Conservation (phyloP, 2,329 filamentous ascomycete species). For the Pseudogymnoascus sp. region DNA sequence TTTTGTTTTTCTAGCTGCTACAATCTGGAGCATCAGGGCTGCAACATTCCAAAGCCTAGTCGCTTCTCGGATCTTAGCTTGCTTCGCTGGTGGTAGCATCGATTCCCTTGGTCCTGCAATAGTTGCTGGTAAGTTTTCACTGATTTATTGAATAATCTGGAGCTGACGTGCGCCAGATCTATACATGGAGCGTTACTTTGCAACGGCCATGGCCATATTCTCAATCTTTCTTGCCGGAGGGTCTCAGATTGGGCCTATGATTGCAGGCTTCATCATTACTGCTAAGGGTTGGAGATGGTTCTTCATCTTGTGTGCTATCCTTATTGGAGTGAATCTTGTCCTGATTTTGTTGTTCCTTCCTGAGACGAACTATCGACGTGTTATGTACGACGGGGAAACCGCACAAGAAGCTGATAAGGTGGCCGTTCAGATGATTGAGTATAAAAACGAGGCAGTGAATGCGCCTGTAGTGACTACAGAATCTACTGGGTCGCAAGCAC, state of each 20-base stretch:
- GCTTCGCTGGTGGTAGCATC: constrained; percentile 24
- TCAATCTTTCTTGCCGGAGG: constrained; percentile 30
- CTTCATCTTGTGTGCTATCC: constrained; percentile 31
- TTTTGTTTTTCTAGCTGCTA: constrained; percentile 27
- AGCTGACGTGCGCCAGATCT: not conserved
- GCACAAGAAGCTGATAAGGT: constrained; percentile 21
- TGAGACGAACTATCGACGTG: constrained; percentile 29
- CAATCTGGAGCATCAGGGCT: constrained; percentile 30
- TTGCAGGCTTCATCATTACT: constrained; percentile 30
- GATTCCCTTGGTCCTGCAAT: constrained; percentile 32
- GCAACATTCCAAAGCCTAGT: constrained; percentile 28
- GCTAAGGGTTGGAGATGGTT: constrained; percentile 34
- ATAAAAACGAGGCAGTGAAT: constrained; percentile 2
- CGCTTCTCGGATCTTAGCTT: constrained; percentile 29
- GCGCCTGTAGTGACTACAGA: not conserved
- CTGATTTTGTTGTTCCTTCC: constrained; percentile 30
- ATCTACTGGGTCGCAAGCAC: constrained; percentile 19
- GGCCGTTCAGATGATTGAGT: constrained; percentile 18
- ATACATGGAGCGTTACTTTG: constrained; percentile 12
- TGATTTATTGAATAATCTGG: not conserved
- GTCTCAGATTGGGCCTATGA: constrained; percentile 31
- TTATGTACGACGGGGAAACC: constrained; percentile 23
- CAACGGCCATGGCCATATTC: constrained; percentile 30
- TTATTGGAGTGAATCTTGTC: constrained; percentile 28
- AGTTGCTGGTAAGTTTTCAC: constrained; percentile 23